A percentile compares a stretch with the other conserved stretches of the same genome.
Evolutionary conservation across 1,284 basidiomycete species (phyloP).

Genomic region (Cryptococcus amylolentus): DNA sequence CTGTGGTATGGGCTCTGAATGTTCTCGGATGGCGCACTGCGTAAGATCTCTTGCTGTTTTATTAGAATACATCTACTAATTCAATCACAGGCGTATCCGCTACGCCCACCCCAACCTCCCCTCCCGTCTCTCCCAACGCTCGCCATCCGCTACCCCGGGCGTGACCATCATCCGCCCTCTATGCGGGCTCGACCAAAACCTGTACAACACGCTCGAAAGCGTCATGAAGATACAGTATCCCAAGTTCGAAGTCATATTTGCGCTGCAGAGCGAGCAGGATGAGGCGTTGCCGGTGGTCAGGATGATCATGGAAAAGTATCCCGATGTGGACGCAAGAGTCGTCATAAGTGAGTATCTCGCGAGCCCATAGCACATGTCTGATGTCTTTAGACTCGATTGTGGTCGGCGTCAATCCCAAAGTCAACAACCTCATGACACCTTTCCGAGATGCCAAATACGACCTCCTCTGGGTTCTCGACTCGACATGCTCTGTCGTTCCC

Average conservation of each 20-base stretch:
- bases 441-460: conserved; percentile 79
- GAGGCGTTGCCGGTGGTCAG: conserved; percentile 74
- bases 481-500: conserved; percentile 75
- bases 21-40: conserved; percentile 72
- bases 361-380: not conserved
- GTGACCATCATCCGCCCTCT: conserved; percentile 88
- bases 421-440: conserved; percentile 89
- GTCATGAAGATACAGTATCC: conserved; percentile 85
- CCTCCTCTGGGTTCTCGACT: conserved; percentile 95
- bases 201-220: conserved; percentile 89
- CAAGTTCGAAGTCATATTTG: conserved; percentile 81
- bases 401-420: conserved; percentile 92
- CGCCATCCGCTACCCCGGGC: conserved; percentile 63
- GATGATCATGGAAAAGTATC: conserved; percentile 68
- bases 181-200: conserved; percentile 85
- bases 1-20: conserved; percentile 67
- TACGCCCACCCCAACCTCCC: conserved; percentile 60
- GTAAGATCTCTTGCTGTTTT: conserved; percentile 55
- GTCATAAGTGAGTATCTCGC: conserved; percentile 63
- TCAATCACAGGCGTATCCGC: conserved; percentile 60
- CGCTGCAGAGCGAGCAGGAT: conserved; percentile 75
- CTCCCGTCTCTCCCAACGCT: conserved; percentile 60
- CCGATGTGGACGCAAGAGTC: conserved; percentile 64
- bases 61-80: conserved; percentile 17
- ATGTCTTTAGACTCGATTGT: conserved; percentile 11